Base-by-base conservation (phyloP, 345 rosid genomes). In the Toxicodendron radicans region DNA sequence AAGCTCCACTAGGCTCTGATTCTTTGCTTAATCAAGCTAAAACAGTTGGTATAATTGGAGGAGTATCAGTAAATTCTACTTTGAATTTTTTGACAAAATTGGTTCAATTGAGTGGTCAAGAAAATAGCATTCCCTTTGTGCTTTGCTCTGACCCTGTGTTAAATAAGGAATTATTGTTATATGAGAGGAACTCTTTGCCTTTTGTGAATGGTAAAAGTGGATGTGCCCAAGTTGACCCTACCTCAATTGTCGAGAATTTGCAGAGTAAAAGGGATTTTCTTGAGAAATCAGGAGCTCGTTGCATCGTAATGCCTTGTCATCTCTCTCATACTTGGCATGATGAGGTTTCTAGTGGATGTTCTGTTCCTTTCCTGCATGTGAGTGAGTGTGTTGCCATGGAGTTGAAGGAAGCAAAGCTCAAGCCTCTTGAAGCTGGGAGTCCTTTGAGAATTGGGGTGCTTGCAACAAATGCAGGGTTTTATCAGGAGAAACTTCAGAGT, bases 11-110 rank as follows among this genome's bases (percentile, higher is more conserved):
- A 27, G 74, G 68, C 38, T 56, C 64, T 53, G 79, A 73, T 74
- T 73, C 87, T 7, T 78, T 93, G 84, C 75, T 82, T 57, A 80
- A 77, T 60, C 87, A 87, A 69, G 83, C 80, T 46, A 88, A 79
- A 70, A 81, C 90, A 17, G 87, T 93, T 59, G 98, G 98, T 38
- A 84, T 93, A 14, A 84, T 93, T 23, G 97, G 93, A 67, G 97
- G 93, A 3, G 79, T 78, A 62, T 93, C 95, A 10, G 83, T 81
- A 43, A 79, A 64, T 71, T 86, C 89, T 35, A 82, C 91, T 69
- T 69, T 86, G 51, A 84, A 81, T 58, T 91, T 93, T 77, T 49
- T 86, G 78, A 79, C 64, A 73, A 93, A 88, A 77, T 74, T 91
- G 13, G 88, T 85, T 16, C 75, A 83, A 14, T 81, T 83, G 90